Evolutionary conservation across 352 stramenopile species (phyloP).

Genomic region (Phytophthora cactorum): DNA sequence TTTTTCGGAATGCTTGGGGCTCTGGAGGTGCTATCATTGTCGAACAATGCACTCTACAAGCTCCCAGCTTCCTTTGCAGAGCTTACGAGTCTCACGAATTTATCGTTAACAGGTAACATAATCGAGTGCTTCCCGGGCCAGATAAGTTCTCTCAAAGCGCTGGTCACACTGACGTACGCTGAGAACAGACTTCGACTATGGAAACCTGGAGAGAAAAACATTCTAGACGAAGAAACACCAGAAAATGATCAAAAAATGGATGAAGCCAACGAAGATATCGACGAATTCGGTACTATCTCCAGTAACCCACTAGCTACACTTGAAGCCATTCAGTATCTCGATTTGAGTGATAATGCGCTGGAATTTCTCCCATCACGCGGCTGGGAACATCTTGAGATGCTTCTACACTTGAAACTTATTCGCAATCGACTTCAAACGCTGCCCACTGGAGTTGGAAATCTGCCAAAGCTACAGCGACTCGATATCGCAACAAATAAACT

Average conservation of each 20-base stretch:
- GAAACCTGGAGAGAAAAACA: constrained; percentile 12
- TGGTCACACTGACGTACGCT: constrained; percentile 47
- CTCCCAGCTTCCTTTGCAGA: constrained; percentile 48
- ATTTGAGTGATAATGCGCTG: constrained; percentile 57
- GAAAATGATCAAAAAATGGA: constrained; percentile 14
- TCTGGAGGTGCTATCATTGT: constrained; percentile 42
- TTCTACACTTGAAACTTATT: constrained; percentile 53
- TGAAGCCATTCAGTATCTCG: constrained; percentile 39
- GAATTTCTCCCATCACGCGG: constrained; percentile 29
- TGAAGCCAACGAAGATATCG: background rate
- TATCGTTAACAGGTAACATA: constrained; percentile 53
- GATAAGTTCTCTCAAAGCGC: constrained; percentile 19
- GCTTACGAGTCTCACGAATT: constrained; percentile 43
- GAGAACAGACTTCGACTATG: constrained; percentile 59
- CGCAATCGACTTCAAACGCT: constrained; percentile 51
- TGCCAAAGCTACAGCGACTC: constrained; percentile 42
- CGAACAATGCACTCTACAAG: constrained; percentile 49
- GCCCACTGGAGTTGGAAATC: constrained; percentile 26
- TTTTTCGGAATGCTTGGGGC: constrained; percentile 41
- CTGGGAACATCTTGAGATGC: constrained; percentile 32
- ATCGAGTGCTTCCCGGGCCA: constrained; percentile 49
- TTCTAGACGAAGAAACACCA: constrained; percentile 11
- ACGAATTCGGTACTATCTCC: background rate
- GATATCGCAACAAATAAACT: constrained; percentile 59
- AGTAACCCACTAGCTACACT: constrained; percentile 39